These are phyloP conservation scores for Xerocomus brunneocitrinus DNA, from an alignment of 768 basidiomycete species.

Conservation along the genomic window DNA sequence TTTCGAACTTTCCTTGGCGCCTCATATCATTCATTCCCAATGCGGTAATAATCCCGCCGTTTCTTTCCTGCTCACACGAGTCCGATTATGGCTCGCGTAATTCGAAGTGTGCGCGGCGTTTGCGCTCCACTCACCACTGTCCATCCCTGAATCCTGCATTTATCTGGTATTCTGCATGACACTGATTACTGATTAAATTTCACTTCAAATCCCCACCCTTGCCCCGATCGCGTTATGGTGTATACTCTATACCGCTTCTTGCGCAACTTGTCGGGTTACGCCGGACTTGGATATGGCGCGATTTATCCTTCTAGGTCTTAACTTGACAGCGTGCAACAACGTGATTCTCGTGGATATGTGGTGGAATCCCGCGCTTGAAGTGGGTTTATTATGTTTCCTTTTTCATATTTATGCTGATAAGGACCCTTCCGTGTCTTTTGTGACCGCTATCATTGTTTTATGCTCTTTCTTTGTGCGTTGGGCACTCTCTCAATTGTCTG, in stretches of 20 bases:
- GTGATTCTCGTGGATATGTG: conserved; percentile 91
- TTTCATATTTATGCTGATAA: conserved; percentile 7
- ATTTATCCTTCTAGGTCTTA: conserved; percentile 55
- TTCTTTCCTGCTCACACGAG: neutral
- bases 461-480: neutral
- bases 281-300: neutral
- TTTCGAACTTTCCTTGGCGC: neutral
- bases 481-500: neutral
- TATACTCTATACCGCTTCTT: neutral
- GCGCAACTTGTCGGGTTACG: neutral
- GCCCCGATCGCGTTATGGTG: neutral
- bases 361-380: conserved; percentile 91
- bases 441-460: neutral
- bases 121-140: neutral
- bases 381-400: conserved; percentile 29
- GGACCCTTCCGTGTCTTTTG: neutral
- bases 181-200: conserved; percentile 14
- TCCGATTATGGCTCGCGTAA: neutral
- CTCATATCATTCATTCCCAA: neutral
- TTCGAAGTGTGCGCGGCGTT: neutral
- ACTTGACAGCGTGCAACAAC: conserved; percentile 89
- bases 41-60: neutral
- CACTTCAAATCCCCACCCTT: neutral
- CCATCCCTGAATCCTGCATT: neutral
- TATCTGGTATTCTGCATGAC: neutral